These are phyloP conservation scores for Akebia trifoliata DNA, from an alignment of 164 flowering plant species.

Conservation along the genomic window DNA sequence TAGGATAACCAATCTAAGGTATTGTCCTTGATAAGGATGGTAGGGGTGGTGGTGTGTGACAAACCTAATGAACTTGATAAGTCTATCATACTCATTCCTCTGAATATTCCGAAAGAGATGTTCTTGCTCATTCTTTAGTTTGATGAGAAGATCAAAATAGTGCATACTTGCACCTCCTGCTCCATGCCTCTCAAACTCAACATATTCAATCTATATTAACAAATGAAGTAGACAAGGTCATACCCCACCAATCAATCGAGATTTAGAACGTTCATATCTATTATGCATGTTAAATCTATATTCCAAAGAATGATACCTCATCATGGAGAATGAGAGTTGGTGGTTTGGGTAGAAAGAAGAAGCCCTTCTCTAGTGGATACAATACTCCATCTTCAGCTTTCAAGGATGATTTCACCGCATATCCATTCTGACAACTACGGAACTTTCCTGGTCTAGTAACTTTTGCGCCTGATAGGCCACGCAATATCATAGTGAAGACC, in stretches of 20 bases:
- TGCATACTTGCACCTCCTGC: constrained; percentile 97
- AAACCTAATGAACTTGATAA: constrained; percentile 80
- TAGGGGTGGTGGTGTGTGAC: not conserved
- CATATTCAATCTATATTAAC: constrained; percentile 66
- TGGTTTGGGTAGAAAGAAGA: constrained; percentile 96
- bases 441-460: constrained; percentile 91
- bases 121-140: constrained; percentile 79
- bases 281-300: no score
- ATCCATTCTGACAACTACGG: constrained; percentile 93
- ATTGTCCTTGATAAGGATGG: not conserved
- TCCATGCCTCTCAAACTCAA: constrained; percentile 95
- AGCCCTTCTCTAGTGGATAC: constrained; percentile 94
- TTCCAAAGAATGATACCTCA: constrained; percentile 58
- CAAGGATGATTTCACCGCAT: constrained; percentile 96
- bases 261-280: no score
- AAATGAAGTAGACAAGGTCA: not conserved
- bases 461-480: constrained; percentile 92
- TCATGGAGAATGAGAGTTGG: constrained; percentile 98
- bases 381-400: constrained; percentile 98
- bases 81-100: constrained; percentile 87
- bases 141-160: constrained; percentile 88
- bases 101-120: constrained; percentile 93
- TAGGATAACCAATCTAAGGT: not conserved
- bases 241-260: not conserved
- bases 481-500: constrained; percentile 76